Conservation (phyloP, 805 yeast genomes). For the Cyberlindnera americana region DNA sequence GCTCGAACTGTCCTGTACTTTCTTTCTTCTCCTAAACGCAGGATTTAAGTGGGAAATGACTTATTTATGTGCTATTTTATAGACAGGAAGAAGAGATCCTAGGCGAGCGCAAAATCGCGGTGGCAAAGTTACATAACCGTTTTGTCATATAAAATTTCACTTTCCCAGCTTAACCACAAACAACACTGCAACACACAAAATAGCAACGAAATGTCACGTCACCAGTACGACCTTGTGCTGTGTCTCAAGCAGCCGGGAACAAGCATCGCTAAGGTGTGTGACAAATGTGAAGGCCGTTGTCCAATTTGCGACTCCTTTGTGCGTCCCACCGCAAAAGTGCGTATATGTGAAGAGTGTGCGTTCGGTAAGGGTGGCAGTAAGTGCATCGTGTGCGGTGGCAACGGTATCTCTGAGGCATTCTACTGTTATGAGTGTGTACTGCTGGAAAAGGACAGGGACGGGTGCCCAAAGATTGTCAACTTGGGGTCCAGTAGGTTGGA, state of each 20-base stretch:
- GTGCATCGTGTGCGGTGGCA: slow-evolving; percentile 77
- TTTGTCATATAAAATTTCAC: no score
- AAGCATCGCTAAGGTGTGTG: slow-evolving; percentile 66
- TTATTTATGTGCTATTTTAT: no score
- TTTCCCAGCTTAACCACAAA: no score
- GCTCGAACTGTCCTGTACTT: no score
- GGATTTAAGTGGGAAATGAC: no score
- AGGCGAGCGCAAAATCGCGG: no score
- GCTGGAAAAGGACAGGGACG: slow-evolving; percentile 79
- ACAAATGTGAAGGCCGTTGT: slow-evolving; percentile 86
- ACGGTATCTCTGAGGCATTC: slow-evolving; percentile 65
- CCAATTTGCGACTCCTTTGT: slow-evolving; percentile 88
- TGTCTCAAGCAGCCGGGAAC: slow-evolving; percentile 87
- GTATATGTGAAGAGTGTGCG: slow-evolving; percentile 83
- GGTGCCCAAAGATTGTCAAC: slow-evolving; percentile 83
- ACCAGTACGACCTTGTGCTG: slow-evolving; percentile 78
- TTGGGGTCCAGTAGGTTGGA: slow-evolving; percentile 76
- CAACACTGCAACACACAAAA: background rate
- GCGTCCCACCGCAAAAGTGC: slow-evolving; percentile 59
- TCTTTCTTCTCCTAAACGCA: no score
- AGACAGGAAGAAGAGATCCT: no score
- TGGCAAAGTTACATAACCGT: no score
- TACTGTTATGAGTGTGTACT: slow-evolving; percentile 85
- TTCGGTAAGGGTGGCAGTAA: slow-evolving; percentile 59
- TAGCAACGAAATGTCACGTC: slow-evolving; percentile 74